Base-by-base conservation (phyloP, 352 stramenopile species). In the Globisporangium yorkense region DNA sequence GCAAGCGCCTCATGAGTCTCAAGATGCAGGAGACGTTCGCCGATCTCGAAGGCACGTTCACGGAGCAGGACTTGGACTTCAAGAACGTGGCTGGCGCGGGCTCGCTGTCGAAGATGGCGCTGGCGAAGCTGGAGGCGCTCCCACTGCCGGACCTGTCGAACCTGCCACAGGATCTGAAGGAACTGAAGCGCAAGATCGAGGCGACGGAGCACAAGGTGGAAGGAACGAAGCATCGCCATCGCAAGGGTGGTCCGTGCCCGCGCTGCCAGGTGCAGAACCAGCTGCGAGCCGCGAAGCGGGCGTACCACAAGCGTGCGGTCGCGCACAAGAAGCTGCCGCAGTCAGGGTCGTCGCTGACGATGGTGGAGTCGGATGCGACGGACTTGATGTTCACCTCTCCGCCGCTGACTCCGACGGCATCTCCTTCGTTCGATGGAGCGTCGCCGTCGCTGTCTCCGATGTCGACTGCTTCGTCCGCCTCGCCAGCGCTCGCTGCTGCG, bases 131-230 rank as follows among this genome's bases (percentile, higher is more conserved):
- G 15, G 76, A 92, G 53, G 88, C 84, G 54, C 50, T 90, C 52
- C 80, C 83, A 10, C 59, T 92, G 37, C 83, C 83, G 8, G 83
- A 92, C 44, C 61, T 89, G 52, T 84, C 68, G 10, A 90, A 90
- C 57, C 63, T 92, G 29, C 83, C 83, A 2, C 79, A 90, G 62
- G 83, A 92, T 46, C 63, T 92, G 21, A 85, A 85, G 51, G 83
- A 92, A 35, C 73, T 92, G 18, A 92, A 92, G 61, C 78, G 80
- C 53, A 92, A 92, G 59, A 92, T 92, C 63, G 83, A 92, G 63
- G 78, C 78, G 27, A 92, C 83, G 0, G 83, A 92, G 62, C 74
- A 87, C 69, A 90, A 90, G 64, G 83, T 92, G 21, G 83, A 92
- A 71, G 83, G 83, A 10, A 92, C 83, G n/a, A 92, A 92, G 64